These are phyloP conservation scores for Myriosclerotinia scirpicola DNA, from an alignment of 2,329 filamentous ascomycete species.

Conservation along the genomic window DNA sequence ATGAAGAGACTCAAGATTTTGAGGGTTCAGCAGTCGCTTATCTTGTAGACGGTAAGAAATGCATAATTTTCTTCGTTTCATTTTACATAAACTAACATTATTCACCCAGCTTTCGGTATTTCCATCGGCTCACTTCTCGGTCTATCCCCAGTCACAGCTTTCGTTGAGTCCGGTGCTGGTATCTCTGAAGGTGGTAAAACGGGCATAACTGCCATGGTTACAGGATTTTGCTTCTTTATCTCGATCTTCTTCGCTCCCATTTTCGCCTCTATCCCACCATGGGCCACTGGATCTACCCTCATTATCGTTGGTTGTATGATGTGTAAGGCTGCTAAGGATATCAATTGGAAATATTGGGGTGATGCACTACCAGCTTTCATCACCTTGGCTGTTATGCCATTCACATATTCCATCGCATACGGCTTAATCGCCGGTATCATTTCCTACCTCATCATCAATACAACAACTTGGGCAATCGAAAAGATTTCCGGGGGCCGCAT, in stretches of 20 bases:
- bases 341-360: conserved; percentile 86
- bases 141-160: conserved; percentile 78
- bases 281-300: conserved; percentile 84
- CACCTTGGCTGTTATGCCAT: conserved; percentile 82
- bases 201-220: conserved; percentile 78
- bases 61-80: neutral
- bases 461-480: conserved; percentile 67
- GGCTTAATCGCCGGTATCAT: conserved; percentile 78
- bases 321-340: conserved; percentile 73
- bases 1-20: conserved; percentile 81
- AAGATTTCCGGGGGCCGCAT: conserved; percentile 66
- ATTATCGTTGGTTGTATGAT: conserved; percentile 85
- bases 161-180: conserved; percentile 85
- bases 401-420: conserved; percentile 85
- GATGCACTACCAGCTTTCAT: conserved; percentile 84
- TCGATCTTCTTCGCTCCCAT: conserved; percentile 88
- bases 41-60: conserved; percentile 59
- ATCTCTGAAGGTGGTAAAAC: conserved; percentile 86
- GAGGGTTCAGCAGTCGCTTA: conserved; percentile 83
- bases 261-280: conserved; percentile 84
- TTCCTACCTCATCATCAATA: conserved; percentile 75
- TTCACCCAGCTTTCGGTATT: conserved; percentile 60
- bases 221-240: conserved; percentile 82
- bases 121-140: conserved; percentile 79
- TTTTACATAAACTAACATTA: neutral